Conservation (phyloP, 495 filamentous ascomycete genomes). For the Neurospora sp. region DNA sequence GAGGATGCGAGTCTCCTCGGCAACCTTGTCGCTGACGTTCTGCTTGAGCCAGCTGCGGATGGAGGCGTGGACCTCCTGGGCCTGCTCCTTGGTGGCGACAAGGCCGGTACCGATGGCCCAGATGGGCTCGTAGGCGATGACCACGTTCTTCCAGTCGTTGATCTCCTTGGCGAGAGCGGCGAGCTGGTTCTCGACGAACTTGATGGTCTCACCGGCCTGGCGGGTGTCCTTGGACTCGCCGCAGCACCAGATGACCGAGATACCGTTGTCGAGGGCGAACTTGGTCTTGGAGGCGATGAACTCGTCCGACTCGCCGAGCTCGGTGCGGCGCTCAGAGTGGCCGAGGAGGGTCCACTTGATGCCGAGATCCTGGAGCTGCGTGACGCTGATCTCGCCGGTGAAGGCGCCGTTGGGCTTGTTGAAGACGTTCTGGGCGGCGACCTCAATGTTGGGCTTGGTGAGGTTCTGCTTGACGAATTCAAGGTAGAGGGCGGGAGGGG, state of each 20-base stretch:
- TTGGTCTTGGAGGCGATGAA: slow-evolving; percentile 90
- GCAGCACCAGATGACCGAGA: slow-evolving; percentile 90
- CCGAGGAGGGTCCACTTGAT: slow-evolving; percentile 86
- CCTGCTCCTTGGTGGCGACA: slow-evolving; percentile 87
- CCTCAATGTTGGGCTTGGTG: slow-evolving; percentile 47
- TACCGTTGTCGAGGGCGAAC: slow-evolving; percentile 72
- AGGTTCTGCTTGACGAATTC: slow-evolving; percentile 68
- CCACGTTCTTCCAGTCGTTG: slow-evolving; percentile 83
- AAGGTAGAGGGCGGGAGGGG: slow-evolving; percentile 85
- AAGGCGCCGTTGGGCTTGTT: slow-evolving; percentile 95
- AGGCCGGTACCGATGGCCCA: slow-evolving; percentile 99
- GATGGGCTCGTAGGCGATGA: slow-evolving; percentile 97
- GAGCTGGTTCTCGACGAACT: slow-evolving; percentile 78
- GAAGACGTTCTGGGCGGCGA: slow-evolving; percentile 91
- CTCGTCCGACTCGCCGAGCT: slow-evolving; percentile 75
- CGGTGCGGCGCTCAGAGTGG: slow-evolving; percentile 84
- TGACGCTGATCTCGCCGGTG: slow-evolving; percentile 90
- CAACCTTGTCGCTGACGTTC: slow-evolving; percentile 57
- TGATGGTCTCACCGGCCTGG: slow-evolving; percentile 75
- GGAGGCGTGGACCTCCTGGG: slow-evolving; percentile 87
- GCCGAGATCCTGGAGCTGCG: slow-evolving; percentile 77
- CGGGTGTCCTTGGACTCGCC: slow-evolving; percentile 91
- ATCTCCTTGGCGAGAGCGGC: slow-evolving; percentile 56
- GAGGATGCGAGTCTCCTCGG: slow-evolving; percentile 76
- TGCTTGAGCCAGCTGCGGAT: slow-evolving; percentile 82